Evolutionary conservation across 2,329 filamentous ascomycete species (phyloP), one percentile per base, ranked within the genome.

Genomic region (Stagonosporopsis chrysanthemi): DNA sequence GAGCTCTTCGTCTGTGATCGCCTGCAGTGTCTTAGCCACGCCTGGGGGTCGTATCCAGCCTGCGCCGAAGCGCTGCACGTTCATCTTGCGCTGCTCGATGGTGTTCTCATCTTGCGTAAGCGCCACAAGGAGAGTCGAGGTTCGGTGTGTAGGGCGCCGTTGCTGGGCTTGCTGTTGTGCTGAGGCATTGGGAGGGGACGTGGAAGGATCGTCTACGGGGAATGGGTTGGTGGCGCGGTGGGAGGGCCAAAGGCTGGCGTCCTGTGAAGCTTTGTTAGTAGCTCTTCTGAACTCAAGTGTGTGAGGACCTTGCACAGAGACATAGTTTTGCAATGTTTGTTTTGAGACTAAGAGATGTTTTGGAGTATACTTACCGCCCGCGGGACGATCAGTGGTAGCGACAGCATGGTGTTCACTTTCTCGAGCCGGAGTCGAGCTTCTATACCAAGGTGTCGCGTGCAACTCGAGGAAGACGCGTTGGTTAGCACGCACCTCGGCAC

Each of bases 1-100:
- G 11, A 90, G 86, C 64, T 89, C 87, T 79, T 99, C 95, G 77
- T 99, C 95, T 39, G 90, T 88, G 78, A 92, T 86, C 61, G 96
- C 92, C 72, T 96, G 89, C 58, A 97, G 86, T 1, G 94, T 97
- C 82, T 98, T 99, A 55, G 87, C 76, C 52, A 97, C 84, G 7
- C 94, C 95, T 0, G 92, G 92, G 0, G 95, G 95, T 56, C 90
- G 90, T 53, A 99, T 88, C 95, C 95, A 99, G 41, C 85, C 86
- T 64, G 88, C 90, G 58, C 95, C 95, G 72, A 96, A 97, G 69
- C 92, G 90, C 44, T 90, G 86, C 28, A 98, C 89, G 64, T 94
- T 92, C 44, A 86, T 79, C 70, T 93, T 92, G 43, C 94, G 91
- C 8, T 89, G 84, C 52, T 88, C 85, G 63, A 96, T 84, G 56